A percentile compares a stretch with the other conserved stretches of the same genome.
Evolutionary conservation across 2,329 filamentous ascomycete genomes (phyloP).

Genomic region (Diaporthe sp.): DNA sequence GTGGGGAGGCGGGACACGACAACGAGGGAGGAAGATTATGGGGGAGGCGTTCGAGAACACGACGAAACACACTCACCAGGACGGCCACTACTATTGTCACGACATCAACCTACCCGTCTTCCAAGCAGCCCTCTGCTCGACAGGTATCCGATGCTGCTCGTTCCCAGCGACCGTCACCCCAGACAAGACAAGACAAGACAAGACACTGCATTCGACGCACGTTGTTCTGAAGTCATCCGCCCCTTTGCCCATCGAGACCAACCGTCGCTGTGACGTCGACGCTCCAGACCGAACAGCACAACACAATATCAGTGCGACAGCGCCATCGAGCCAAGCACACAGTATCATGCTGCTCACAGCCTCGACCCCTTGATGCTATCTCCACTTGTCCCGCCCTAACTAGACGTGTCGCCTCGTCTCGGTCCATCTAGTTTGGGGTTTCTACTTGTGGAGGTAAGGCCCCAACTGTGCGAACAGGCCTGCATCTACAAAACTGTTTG

Average conservation of each 20-base stretch:
- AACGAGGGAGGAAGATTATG: not conserved
- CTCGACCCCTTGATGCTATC: not conserved
- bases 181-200: constrained; percentile 12
- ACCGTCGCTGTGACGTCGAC: constrained; percentile 6
- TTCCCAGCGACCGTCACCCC: not conserved
- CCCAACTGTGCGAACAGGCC: not conserved
- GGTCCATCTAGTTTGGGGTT: not conserved
- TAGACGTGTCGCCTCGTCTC: not conserved
- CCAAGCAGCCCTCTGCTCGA: not conserved
- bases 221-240: constrained; percentile 1
- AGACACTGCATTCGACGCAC: constrained; percentile 2
- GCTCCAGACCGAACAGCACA: not conserved
- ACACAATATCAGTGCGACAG: not conserved
- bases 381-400: not conserved
- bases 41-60: constrained; percentile 15
- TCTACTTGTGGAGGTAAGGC: constrained; percentile 22
- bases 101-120: not conserved
- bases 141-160: not conserved
- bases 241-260: constrained; percentile 3
- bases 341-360: not conserved
- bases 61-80: not conserved
- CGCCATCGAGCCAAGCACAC: not conserved
- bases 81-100: not conserved
- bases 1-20: not conserved
- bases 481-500: not conserved